Evolutionary conservation across 371 early-diverging fungal species (phyloP), one percentile per base, ranked within the genome.

Genomic region (Zychaea mexicana): DNA sequence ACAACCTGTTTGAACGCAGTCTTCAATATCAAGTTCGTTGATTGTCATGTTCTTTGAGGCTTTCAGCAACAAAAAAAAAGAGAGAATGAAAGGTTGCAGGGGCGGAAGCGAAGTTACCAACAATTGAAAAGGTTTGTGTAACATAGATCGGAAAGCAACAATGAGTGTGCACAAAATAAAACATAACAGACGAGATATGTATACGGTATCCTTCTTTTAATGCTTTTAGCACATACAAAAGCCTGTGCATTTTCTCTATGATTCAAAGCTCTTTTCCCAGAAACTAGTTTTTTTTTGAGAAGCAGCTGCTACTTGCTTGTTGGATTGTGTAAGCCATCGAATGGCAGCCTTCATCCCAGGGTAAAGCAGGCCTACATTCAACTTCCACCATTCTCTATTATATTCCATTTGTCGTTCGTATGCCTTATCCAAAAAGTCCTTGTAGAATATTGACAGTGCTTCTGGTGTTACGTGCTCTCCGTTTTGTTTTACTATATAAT

Each of bases 361-460:
- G 63, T 84, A 77, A 21, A 93, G 73, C 81, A 92, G 85, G 1
- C 73, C 72, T 19, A 86, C 49, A 58, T 90, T 94, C 52, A 88
- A 77, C 26, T 82, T 74, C 93, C 92, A 92, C 90, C 92, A 90
- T 49, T 76, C 71, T 21, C 83, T 72, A 68, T 94, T 94, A 71
- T 94, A 94, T 54, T 69, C 83, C 85, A 88, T 79, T 64, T 94
- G 92, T 49, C 91, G 78, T 21, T 74, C 82, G 30, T 88, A 87
- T 5, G 91, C 85, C 52, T 85, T 86, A 57, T 88, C 83, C 65
- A 93, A 76, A 71, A 92, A 94, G 57, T 88, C 84, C 70, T 88
- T 88, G 76, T 90, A 94, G 64, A 91, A 94, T 21, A 81, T 63
- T 0, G 94, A 92, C 61, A 94, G 70, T 26, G 89, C 90, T 36